phyloP scores from a whole-genome alignment of 2,329 filamentous ascomycete species.

The Daldinia sp. region DNA sequence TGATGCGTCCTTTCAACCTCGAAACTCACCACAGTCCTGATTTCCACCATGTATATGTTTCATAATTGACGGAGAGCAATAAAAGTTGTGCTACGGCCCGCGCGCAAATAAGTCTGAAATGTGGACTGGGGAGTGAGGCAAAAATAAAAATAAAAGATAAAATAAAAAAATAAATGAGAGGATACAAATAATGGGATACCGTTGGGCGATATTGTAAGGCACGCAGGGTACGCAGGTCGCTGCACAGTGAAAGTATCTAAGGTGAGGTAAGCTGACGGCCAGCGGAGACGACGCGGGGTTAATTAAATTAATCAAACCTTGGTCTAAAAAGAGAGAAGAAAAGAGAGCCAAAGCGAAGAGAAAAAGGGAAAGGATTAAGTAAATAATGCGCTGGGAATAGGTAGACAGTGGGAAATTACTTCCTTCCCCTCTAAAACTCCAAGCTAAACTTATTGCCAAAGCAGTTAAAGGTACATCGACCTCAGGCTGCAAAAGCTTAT shows the following conservation, averaged over 20 bases:
- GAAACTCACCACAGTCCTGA: conserved; percentile 54
- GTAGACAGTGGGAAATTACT: not conserved
- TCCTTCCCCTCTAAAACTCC: not conserved
- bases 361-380: not conserved
- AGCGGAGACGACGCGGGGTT: conserved; percentile 30
- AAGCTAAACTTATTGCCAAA: conserved; percentile 2
- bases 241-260: not conserved
- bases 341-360: not conserved
- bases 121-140: conserved; percentile 9
- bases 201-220: conserved; percentile 18
- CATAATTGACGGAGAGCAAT: conserved; percentile 51
- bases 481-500: conserved; percentile 11
- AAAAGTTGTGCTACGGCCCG: conserved; percentile 31
- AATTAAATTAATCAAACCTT: conserved; percentile 1
- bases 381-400: not conserved
- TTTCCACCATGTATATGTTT: conserved; percentile 54
- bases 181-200: conserved; percentile 9
- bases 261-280: conserved; percentile 22
- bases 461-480: conserved; percentile 9
- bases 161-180: conserved; percentile 9
- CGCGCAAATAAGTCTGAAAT: conserved; percentile 23
- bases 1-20: conserved; percentile 31
- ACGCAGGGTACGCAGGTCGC: not conserved
- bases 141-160: no score
- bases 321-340: not conserved